Conservation (phyloP, 306 rosid species). For the Fagus sylvatica region DNA sequence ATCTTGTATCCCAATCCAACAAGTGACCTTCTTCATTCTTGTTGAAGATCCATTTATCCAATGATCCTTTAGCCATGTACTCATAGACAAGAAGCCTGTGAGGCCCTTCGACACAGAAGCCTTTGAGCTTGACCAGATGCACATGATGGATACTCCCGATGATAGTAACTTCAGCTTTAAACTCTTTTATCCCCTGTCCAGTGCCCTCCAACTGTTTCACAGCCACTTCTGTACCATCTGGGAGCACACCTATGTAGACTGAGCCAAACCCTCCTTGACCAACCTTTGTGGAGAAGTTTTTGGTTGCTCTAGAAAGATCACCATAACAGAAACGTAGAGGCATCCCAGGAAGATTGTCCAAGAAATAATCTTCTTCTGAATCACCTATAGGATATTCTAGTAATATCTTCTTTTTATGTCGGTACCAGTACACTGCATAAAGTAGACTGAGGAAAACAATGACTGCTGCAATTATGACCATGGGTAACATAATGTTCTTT, state of each 20-base stretch:
- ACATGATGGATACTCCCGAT: conserved; percentile 44
- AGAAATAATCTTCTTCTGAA: conserved; percentile 36
- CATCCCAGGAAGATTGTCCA: conserved; percentile 36
- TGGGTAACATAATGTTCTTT: conserved; percentile 14
- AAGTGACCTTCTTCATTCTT: conserved; percentile 17
- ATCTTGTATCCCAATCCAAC: conserved; percentile 46
- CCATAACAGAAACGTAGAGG: conserved; percentile 36
- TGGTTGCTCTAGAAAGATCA: conserved; percentile 35
- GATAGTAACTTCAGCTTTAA: conserved; percentile 37
- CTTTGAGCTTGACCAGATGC: conserved; percentile 21
- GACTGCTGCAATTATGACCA: conserved; percentile 22
- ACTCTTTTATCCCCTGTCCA: conserved; percentile 40
- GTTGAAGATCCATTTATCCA: conserved; percentile 67
- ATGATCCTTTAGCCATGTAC: conserved; percentile 71
- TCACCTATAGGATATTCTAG: conserved; percentile 14
- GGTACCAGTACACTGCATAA: conserved; percentile 20
- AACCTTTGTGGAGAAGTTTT: conserved; percentile 36
- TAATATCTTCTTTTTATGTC: conserved; percentile 24
- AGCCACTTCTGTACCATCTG: conserved; percentile 38
- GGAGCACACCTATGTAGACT: conserved; percentile 36
- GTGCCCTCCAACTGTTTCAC: conserved; percentile 40
- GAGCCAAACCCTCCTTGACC: conserved; percentile 52
- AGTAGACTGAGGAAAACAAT: conserved; percentile 9
- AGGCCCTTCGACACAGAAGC: conserved; percentile 66
- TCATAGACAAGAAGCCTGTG: conserved; percentile 66